phyloP scores from a whole-genome alignment of 140 eudicot species.

The Senecio squalidus region DNA sequence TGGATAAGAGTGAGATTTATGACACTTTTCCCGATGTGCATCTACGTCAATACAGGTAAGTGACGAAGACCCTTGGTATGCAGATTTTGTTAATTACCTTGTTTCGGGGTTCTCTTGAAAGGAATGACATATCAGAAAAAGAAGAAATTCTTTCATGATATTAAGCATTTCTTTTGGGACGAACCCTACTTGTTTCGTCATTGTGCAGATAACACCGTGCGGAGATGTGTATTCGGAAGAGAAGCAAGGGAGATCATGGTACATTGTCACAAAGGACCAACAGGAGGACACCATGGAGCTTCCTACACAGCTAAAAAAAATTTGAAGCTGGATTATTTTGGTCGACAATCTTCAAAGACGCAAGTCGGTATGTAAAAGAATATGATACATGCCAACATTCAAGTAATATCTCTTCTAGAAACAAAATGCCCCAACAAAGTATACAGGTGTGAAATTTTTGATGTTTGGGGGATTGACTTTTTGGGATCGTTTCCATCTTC shows the following conservation, averaged over 20 bases:
- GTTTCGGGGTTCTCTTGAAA: background rate
- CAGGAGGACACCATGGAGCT: slow-evolving; percentile 13
- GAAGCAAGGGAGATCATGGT: background rate
- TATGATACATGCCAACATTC: background rate
- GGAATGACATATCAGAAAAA: background rate
- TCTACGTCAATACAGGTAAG: too few species aligned
- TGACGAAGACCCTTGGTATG: background rate
- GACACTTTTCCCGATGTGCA: too few species aligned
- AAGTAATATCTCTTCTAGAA: background rate
- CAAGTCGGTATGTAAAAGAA: background rate
- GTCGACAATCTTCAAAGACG: slow-evolving; percentile 9
- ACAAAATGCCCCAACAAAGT: slow-evolving; percentile 2
- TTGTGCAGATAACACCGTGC: background rate
- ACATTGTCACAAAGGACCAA: background rate
- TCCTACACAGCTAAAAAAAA: background rate
- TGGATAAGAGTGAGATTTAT: too few species aligned
- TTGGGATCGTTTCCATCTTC: slow-evolving; percentile 19
- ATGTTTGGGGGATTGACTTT: slow-evolving; percentile 21
- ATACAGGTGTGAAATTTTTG: slow-evolving; percentile 5
- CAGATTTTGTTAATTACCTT: slow-evolving; percentile 7
- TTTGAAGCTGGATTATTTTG: slow-evolving; percentile 1
- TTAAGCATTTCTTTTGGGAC: background rate
- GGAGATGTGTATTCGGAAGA: background rate
- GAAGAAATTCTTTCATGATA: background rate
- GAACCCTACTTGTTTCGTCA: background rate